These are phyloP conservation scores for Candida montana DNA, from an alignment of 805 yeast genomes.

Conservation along the genomic window DNA sequence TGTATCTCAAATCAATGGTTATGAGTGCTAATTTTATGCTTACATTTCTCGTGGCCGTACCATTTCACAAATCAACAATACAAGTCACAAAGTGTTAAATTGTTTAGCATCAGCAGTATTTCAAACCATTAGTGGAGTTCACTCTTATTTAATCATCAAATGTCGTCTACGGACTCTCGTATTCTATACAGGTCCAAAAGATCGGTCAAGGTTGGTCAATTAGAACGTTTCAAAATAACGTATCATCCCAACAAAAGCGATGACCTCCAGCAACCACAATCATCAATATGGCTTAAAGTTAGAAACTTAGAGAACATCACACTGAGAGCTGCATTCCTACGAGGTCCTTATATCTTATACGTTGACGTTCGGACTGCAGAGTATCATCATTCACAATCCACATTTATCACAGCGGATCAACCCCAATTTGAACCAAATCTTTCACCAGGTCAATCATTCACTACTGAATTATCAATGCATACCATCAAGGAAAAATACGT, in stretches of 20 bases:
- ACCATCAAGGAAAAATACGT: constrained; percentile 50
- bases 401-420: constrained; percentile 69
- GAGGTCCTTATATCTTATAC: constrained; percentile 74
- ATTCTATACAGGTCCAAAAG: constrained; percentile 34
- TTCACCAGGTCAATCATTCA: constrained; percentile 60
- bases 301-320: constrained; percentile 58
- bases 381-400: constrained; percentile 43
- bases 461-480: constrained; percentile 59
- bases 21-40: no score
- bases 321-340: constrained; percentile 62
- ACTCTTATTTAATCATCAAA: no score
- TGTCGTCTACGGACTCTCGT: constrained; percentile 9
- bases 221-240: constrained; percentile 50
- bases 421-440: constrained; percentile 71
- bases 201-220: constrained; percentile 52
- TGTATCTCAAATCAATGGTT: no score
- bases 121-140: no score
- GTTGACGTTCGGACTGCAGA: constrained; percentile 59
- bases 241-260: constrained; percentile 33
- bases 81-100: no score
- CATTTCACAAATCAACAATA: background rate
- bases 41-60: no score
- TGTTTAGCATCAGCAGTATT: no score
- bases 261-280: constrained; percentile 21
- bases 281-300: constrained; percentile 48